Percentiles rank a stretch among this genome's conserved stretches.
Evolutionary conservation across 192 early-diverging fungal species (phyloP).

Genomic region (Umbelopsis isabellina): DNA sequence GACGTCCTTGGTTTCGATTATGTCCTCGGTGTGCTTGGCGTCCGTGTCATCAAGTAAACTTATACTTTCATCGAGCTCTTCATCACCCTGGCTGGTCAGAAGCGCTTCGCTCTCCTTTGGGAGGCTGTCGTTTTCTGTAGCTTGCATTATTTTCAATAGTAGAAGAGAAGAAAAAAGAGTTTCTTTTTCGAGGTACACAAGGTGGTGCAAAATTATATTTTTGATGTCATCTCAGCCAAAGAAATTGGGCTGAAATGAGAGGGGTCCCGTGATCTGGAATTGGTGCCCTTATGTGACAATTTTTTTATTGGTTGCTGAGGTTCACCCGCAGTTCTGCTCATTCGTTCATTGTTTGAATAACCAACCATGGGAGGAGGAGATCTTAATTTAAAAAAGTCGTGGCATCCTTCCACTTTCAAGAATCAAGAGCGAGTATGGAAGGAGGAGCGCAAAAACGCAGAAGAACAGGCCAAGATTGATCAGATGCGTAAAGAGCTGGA

Average conservation of each 20-base stretch:
- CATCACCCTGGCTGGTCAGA: too few relatives aligned
- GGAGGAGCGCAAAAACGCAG: slow-evolving; percentile 76
- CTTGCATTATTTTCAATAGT: too few relatives aligned
- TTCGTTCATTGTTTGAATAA: not conserved
- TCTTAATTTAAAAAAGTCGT: slow-evolving; percentile 85
- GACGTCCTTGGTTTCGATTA: too few relatives aligned
- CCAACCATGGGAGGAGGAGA: slow-evolving; percentile 38
- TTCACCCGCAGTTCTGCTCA: not conserved
- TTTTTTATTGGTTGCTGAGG: not conserved
- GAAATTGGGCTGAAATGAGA: too few relatives aligned
- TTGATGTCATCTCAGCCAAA: not conserved
- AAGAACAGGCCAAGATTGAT: slow-evolving; percentile 86
- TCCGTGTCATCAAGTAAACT: too few relatives aligned
- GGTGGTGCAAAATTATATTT: not conserved
- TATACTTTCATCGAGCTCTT: too few relatives aligned
- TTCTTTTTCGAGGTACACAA: not conserved
- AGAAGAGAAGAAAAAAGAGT: not conserved
- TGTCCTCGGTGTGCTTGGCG: too few relatives aligned
- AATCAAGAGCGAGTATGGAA: slow-evolving; percentile 94
- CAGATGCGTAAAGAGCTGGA: slow-evolving; percentile 90
- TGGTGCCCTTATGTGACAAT: not conserved
- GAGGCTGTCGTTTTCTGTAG: too few relatives aligned
- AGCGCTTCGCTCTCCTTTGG: too few relatives aligned
- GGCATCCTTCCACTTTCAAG: slow-evolving; percentile 91
- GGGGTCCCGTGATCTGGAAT: too few relatives aligned